Evolutionary conservation across 768 basidiomycete genomes (phyloP), one percentile per base, ranked within the genome.

Genomic region (Antrodiella citrinella): DNA sequence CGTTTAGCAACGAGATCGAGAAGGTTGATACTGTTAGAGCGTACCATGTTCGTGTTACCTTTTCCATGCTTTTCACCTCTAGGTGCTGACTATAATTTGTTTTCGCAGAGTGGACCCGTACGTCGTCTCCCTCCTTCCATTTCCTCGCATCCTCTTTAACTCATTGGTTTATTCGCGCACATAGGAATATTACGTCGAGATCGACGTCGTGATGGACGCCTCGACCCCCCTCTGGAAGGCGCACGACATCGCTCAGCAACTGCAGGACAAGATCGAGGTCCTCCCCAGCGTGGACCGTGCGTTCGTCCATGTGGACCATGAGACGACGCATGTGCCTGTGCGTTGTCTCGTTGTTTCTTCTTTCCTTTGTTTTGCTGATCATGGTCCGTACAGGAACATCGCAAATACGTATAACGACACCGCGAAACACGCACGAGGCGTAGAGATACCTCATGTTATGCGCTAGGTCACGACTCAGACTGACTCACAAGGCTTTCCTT

Each of bases 291-390:
- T 96, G 40, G 92, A 89, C 54, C 74, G 93, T 30, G 93, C 93
- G 30, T 96, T 94, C 65, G 91, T 96, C 21, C 93, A 96, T 62
- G 90, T 95, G 51, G 93, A 96, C 67, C 86, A 95, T 60, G 93
- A 95, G 68, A 85, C 86, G 4, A 85, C 83, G n/a, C 92, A 94
- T 67, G 62, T 68, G 45, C 81, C 81, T 10, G 82, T 83, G 50
- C 43, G 74, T 59, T 24, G 21, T 26, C 19, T 24, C 19, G 26
- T 54, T 20, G n/a, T 50, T 26, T 41, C 38, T 39, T 26, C n/a
- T n/a, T n/a, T n/a, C n/a, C n/a, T n/a, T n/a, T n/a, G n/a, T n/a
- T n/a, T n/a, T n/a, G n/a, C n/a, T n/a, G n/a, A n/a, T 39, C 35
- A 24, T 23, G 7, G 41, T 20, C 45, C 11, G 25, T 19, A 47